phyloP scores from a whole-genome alignment of 2,329 filamentous ascomycete genomes.

The Neonectria hederae region DNA sequence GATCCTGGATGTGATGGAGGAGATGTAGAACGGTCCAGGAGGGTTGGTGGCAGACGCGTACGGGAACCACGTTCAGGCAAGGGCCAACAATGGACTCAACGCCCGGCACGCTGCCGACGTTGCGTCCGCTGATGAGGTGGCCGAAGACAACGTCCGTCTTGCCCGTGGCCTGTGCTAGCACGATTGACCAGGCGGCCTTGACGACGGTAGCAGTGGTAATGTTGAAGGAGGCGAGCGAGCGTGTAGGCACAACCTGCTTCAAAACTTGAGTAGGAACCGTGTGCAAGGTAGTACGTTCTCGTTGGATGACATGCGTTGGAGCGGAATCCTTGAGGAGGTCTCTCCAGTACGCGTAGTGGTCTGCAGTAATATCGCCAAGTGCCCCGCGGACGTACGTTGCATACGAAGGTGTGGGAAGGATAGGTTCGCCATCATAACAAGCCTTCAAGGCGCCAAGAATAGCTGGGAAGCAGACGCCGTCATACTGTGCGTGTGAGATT shows the following conservation, averaged over 20 bases:
- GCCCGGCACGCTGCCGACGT: slow-evolving; percentile 5
- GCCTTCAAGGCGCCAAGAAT: slow-evolving; percentile 21
- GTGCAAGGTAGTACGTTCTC: neutral
- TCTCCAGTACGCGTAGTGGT: slow-evolving; percentile 26
- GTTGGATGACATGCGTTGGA: slow-evolving; percentile 18
- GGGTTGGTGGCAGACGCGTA: slow-evolving; percentile 18
- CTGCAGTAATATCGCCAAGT: neutral
- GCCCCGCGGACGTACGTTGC: slow-evolving; percentile 15
- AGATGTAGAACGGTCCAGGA: slow-evolving; percentile 49
- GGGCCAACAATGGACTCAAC: slow-evolving; percentile 30
- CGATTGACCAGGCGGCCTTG: slow-evolving; percentile 57
- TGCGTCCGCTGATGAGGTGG: slow-evolving; percentile 31
- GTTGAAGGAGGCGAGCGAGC: slow-evolving; percentile 27
- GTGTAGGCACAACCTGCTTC: slow-evolving; percentile 11
- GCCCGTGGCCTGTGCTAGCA: slow-evolving; percentile 49
- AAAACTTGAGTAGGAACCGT: slow-evolving; percentile 18
- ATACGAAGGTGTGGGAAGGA: slow-evolving; percentile 5
- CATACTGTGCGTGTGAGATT: slow-evolving; percentile 31
- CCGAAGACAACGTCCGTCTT: slow-evolving; percentile 40
- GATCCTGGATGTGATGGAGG: slow-evolving; percentile 51
- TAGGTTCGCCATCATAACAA: slow-evolving; percentile 19
- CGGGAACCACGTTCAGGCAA: slow-evolving; percentile 29
- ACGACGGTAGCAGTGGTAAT: slow-evolving; percentile 51
- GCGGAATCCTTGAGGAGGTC: slow-evolving; percentile 12
- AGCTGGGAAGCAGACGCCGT: slow-evolving; percentile 27